Base-by-base conservation (phyloP, 345 rosid species). In the Heritiera littoralis region DNA sequence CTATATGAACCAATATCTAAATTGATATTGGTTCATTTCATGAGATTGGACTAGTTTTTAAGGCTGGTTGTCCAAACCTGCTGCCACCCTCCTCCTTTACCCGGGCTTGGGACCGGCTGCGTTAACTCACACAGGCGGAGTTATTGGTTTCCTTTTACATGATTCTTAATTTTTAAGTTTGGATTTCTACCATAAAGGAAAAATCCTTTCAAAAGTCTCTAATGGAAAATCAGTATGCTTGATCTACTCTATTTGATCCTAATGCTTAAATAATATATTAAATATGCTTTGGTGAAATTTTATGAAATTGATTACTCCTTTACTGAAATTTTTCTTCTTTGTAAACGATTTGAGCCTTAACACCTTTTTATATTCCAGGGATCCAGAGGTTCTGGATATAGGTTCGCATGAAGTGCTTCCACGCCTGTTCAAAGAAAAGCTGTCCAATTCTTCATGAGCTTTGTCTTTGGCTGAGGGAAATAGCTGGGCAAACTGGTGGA, bases 381-480 rank as follows among this genome's bases (percentile, higher is more conserved):
- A 89, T 63, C 99, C 98, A 7, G 98, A 93, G 80, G 81, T 48
- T 66, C 79, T 93, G 77, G 99, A 93, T 79, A 86, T 93, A 32
- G 69, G 86, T 43, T 88, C 90, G 38, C 98, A 95, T 83, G 97
- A 93, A 89, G 82, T 95, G 74, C 84, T 95, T 78, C 99, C 99
- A 0, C 94, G 94, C 51, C 75, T 95, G 20, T 95, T 92, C 90
- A 93, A 90, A 82, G 86, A 90, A 83, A 87, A 85, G 80, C 72
- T 81, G 67, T 68, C 79, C 55, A 74, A 56, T 77, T 79, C 87
- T 66, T 85, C 88, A 80, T 78, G 46, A 71, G 68, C 40, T 61
- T 52, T 52, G 48, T 63, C 40, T 28, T 58, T 6, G 69, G 15
- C 23, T 18, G 65, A 66, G 60, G 76, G 76, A 76, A 71, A 75